A percentile compares a stretch with the other conserved stretches of the same genome.
Evolutionary conservation across 192 early-diverging fungal genomes (phyloP).

Genomic region (Backusella morwellensis): DNA sequence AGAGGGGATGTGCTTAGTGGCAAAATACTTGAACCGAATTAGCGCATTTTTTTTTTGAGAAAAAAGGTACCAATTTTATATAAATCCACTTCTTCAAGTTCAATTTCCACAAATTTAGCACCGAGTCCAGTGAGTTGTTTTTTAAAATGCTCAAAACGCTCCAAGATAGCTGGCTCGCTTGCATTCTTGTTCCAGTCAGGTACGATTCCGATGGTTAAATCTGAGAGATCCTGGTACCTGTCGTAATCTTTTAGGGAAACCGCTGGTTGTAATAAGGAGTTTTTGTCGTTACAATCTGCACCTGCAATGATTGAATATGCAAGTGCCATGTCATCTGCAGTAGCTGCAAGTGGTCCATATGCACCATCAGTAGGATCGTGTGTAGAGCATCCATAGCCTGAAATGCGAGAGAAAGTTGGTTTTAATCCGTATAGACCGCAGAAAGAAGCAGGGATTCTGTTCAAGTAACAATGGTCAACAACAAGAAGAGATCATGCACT

Average conservation of each 20-base stretch:
- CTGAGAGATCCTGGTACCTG: neutral
- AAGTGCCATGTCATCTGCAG: conserved; percentile 63
- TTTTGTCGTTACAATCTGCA: conserved; percentile 45
- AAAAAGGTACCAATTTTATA: neutral
- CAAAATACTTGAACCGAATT: neutral
- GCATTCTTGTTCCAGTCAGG: neutral
- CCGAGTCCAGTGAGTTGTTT: neutral
- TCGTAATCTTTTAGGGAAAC: neutral
- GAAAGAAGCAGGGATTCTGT: conserved; percentile 61
- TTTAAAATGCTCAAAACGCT: neutral
- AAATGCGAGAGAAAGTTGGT: conserved; percentile 62
- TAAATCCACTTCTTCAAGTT: neutral
- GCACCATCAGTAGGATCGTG: conserved; percentile 55
- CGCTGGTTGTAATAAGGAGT: conserved; percentile 48
- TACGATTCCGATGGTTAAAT: neutral
- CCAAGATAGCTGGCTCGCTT: neutral
- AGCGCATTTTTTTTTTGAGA: too few relatives aligned
- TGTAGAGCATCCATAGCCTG: conserved; percentile 47
- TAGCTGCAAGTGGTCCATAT: conserved; percentile 67
- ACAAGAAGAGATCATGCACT: too few relatives aligned
- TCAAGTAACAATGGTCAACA: neutral
- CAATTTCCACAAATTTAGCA: neutral
- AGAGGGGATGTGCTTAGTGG: neutral
- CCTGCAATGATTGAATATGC: conserved; percentile 64
- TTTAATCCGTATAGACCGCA: conserved; percentile 78